phyloP scores from a whole-genome alignment of 2,329 filamentous ascomycete species.

The Colletotrichum orchidophilum region DNA sequence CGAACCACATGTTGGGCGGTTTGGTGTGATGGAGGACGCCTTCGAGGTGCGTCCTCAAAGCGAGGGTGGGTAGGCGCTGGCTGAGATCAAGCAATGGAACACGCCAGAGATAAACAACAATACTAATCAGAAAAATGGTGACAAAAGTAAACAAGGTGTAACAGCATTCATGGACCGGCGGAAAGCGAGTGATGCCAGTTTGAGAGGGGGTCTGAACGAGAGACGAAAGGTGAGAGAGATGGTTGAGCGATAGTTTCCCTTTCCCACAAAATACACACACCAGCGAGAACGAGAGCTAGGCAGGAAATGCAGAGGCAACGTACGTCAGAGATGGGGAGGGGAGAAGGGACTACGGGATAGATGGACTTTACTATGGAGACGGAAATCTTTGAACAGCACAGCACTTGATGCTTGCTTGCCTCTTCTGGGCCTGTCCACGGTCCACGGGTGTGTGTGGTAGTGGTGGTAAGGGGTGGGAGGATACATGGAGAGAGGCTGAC shows the following conservation, averaged over 20 bases:
- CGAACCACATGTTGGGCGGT: conserved; percentile 30
- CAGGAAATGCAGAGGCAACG: conserved; percentile 26
- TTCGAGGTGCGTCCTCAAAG: conserved; percentile 25
- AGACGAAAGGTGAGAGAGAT: conserved; percentile 28
- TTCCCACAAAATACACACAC: conserved; percentile 26
- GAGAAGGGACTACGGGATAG: conserved; percentile 12
- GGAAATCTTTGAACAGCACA: conserved; percentile 25
- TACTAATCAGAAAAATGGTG: background rate
- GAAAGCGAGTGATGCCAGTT: conserved; percentile 32
- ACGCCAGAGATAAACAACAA: background rate
- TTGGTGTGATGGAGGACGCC: conserved; percentile 25
- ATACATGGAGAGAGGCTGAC: conserved; percentile 21
- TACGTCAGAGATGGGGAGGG: conserved; percentile 31
- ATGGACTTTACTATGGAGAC: conserved; percentile 21
- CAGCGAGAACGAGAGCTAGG: conserved; percentile 21
- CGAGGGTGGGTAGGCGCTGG: conserved; percentile 17
- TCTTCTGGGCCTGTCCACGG: background rate
- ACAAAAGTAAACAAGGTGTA: conserved; percentile 8
- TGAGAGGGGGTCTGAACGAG: conserved; percentile 25
- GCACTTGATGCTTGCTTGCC: background rate
- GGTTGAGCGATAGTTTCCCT: conserved; percentile 24
- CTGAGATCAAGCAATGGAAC: conserved; percentile 12
- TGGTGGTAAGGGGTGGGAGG: conserved; percentile 21
- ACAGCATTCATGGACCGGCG: conserved; percentile 22
- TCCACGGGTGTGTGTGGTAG: background rate